Evolutionary conservation across 2,329 filamentous ascomycete genomes (phyloP).

Genomic region (Stachybotrys chartarum): DNA sequence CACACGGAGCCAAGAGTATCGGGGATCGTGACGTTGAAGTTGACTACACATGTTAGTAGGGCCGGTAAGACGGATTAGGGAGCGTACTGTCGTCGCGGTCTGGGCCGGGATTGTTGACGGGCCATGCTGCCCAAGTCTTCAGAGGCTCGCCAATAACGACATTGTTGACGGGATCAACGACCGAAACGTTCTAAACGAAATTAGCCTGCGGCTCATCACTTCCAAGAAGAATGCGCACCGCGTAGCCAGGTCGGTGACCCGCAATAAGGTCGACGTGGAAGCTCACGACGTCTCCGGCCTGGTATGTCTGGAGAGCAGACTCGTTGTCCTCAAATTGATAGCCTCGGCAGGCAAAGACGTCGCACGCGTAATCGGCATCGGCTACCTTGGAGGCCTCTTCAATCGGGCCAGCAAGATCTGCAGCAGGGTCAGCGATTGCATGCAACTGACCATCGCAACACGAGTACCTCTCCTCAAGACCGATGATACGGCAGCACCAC

Average conservation of each 20-base stretch:
- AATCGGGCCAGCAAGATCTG: constrained; percentile 2
- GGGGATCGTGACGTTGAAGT: constrained; percentile 33
- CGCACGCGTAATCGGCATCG: background rate
- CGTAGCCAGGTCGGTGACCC: background rate
- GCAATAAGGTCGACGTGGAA: background rate
- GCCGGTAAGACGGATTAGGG: too few species aligned
- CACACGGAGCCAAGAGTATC: constrained; percentile 18
- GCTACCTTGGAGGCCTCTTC: constrained; percentile 1
- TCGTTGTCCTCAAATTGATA: constrained; percentile 1
- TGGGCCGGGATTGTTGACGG: background rate
- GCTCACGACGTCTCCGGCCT: background rate
- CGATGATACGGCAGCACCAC: background rate
- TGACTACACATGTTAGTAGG: background rate
- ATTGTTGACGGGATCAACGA: background rate
- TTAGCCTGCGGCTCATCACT: background rate
- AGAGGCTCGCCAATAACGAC: background rate
- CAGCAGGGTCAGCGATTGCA: background rate
- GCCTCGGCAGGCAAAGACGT: background rate
- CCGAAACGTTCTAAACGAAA: background rate
- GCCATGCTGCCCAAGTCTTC: constrained; percentile 1
- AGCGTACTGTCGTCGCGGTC: constrained; percentile 2
- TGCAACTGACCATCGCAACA: too few species aligned
- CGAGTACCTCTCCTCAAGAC: background rate
- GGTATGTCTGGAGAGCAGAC: background rate
- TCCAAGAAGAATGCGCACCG: background rate